Conservation (phyloP, 257 asterid species). For the Nicotiana otophora region DNA sequence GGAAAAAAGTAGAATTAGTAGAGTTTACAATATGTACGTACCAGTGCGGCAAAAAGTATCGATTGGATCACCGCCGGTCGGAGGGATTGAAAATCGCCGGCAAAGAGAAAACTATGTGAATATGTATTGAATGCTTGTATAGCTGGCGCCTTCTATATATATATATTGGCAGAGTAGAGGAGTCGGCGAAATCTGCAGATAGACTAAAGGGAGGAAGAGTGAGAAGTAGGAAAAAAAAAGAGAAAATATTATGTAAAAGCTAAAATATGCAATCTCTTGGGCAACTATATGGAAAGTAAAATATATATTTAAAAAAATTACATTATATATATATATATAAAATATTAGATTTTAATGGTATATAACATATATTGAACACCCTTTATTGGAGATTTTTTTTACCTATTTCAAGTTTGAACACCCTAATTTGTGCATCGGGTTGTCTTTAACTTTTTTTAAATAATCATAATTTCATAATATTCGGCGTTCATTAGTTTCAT, state of each 20-base stretch:
- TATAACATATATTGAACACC: no score
- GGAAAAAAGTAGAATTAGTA: background rate
- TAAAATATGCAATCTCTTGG: conserved; percentile 11
- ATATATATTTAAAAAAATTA: no score
- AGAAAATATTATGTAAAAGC: background rate
- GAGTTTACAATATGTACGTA: conserved; percentile 11
- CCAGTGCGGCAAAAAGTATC: conserved; percentile 14
- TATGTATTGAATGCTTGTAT: background rate
- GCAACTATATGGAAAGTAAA: conserved; percentile 8
- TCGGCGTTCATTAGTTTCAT: no score
- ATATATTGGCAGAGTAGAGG: no score
- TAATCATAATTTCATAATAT: no score
- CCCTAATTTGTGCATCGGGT: no score
- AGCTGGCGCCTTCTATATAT: background rate
- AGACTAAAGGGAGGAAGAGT: conserved; percentile 4
- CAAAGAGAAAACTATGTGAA: background rate
- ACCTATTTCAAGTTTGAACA: no score
- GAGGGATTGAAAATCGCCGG: conserved; percentile 17
- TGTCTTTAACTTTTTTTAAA: no score
- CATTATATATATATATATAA: no score
- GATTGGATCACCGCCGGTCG: conserved; percentile 26
- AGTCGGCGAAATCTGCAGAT: conserved; percentile 25
- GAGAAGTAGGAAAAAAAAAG: conserved; percentile 8
- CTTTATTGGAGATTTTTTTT: no score
- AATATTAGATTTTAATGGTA: no score